These are phyloP conservation scores for Aegilops longissima DNA, from an alignment of 176 grass and related monocot genomes.

Conservation along the genomic window DNA sequence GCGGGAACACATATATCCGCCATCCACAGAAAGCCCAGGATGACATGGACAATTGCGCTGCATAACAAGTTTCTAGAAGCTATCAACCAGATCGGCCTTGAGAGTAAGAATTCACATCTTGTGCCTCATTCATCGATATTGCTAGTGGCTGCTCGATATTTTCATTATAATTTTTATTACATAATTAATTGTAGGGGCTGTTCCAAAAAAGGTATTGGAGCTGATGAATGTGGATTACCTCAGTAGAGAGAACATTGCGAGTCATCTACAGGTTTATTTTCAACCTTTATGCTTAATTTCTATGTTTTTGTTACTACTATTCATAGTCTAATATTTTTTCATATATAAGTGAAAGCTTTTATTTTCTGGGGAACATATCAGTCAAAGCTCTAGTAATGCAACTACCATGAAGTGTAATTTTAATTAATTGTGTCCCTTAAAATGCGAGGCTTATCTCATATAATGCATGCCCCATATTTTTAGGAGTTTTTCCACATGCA, in stretches of 20 bases:
- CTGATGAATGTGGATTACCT: conserved; percentile 63
- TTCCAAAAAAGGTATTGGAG: conserved; percentile 63
- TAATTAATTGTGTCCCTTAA: neutral
- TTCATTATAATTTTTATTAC: conserved; percentile 3
- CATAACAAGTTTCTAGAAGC: neutral
- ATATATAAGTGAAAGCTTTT: neutral
- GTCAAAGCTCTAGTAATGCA: neutral
- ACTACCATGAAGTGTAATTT: neutral
- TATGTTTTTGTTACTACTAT: neutral
- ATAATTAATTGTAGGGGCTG: conserved; percentile 43
- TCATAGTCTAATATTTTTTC: neutral
- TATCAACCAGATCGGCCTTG: neutral
- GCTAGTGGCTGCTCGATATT: neutral
- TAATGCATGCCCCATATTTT: neutral
- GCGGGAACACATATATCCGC: neutral
- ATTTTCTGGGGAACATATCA: neutral
- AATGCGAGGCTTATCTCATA: neutral
- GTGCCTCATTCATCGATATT: neutral
- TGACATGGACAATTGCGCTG: neutral
- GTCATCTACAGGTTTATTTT: conserved; percentile 67
- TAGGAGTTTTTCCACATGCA: neutral
- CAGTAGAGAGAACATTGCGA: conserved; percentile 62
- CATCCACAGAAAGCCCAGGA: neutral
- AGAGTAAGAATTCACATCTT: neutral
- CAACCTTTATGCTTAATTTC: neutral